phyloP scores from a whole-genome alignment of 495 filamentous ascomycete genomes.

The Penicillium paradoxum region DNA sequence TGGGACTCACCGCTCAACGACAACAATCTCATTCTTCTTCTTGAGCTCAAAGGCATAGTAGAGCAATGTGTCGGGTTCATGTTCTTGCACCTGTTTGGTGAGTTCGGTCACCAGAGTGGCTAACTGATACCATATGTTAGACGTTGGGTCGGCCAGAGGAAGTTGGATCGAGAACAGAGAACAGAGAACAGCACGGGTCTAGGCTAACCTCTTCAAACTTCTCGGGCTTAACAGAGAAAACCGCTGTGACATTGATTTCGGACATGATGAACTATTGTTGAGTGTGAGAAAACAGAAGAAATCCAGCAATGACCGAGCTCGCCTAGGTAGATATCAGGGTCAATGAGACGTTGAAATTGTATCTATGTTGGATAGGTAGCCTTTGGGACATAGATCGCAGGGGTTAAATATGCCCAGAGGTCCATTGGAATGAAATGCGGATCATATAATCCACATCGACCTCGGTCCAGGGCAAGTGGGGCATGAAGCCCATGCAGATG shows the following conservation, averaged over 20 bases:
- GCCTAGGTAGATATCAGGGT: too few relatives aligned
- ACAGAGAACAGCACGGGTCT: not conserved
- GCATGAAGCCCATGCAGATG: not conserved
- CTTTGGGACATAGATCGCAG: not conserved
- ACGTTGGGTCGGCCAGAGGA: not conserved
- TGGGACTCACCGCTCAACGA: conserved; percentile 29
- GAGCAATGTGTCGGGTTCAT: conserved; percentile 32
- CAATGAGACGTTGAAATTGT: too few relatives aligned
- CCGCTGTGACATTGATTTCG: conserved; percentile 28
- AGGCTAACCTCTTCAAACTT: conserved; percentile 29
- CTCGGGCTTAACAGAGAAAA: conserved; percentile 29
- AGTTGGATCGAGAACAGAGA: not conserved
- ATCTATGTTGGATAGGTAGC: not conserved
- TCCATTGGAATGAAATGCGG: not conserved
- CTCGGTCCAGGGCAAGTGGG: conserved; percentile 10
- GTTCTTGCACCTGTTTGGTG: conserved; percentile 24
- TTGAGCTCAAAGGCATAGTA: conserved; percentile 28
- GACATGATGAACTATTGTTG: conserved; percentile 16
- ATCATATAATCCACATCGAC: conserved; percentile 11
- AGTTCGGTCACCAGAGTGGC: conserved; percentile 20
- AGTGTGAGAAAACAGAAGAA: too few relatives aligned
- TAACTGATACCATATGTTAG: conserved; percentile 16
- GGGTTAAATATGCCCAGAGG: not conserved
- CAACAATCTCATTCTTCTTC: conserved; percentile 29
- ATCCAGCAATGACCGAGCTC: too few relatives aligned